Evolutionary conservation across 805 yeast species (phyloP).

Genomic region (Saturnispora gosingensis): DNA sequence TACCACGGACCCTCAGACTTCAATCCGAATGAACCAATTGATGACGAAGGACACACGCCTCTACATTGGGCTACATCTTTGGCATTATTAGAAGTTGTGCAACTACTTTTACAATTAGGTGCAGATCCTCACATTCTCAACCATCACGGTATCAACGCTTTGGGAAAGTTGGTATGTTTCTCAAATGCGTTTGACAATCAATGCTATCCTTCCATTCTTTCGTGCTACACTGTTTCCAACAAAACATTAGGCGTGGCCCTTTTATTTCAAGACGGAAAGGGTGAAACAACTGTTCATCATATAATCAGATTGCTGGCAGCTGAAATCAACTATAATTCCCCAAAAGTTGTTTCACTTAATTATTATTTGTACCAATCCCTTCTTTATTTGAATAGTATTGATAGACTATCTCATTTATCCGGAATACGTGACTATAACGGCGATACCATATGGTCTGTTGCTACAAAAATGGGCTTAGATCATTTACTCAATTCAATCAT

Average conservation of each 20-base stretch:
- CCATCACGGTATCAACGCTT: slow-evolving; percentile 55
- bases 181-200: slow-evolving; percentile 61
- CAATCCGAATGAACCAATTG: slow-evolving; percentile 59
- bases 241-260: slow-evolving; percentile 1
- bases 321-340: background rate
- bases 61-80: slow-evolving; percentile 82
- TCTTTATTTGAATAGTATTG: background rate
- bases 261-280: slow-evolving; percentile 46
- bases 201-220: slow-evolving; percentile 49
- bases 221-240: slow-evolving; percentile 17
- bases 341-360: slow-evolving; percentile 3
- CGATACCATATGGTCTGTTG: slow-evolving; percentile 5
- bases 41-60: slow-evolving; percentile 73
- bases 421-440: slow-evolving; percentile 5
- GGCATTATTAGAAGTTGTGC: slow-evolving; percentile 56
- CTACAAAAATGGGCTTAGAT: slow-evolving; percentile 3
- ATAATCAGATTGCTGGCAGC: slow-evolving; percentile 1
- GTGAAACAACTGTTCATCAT: slow-evolving; percentile 73
- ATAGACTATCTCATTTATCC: background rate
- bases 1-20: slow-evolving; percentile 53
- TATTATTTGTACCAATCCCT: slow-evolving; percentile 5
- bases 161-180: slow-evolving; percentile 61
- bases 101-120: slow-evolving; percentile 45
- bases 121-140: slow-evolving; percentile 51
- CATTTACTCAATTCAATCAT: slow-evolving; percentile 5